Evolutionary conservation across 2,329 filamentous ascomycete genomes (phyloP), one percentile per base, ranked within the genome.

Genomic region (Aspergillus sclerotialis): DNA sequence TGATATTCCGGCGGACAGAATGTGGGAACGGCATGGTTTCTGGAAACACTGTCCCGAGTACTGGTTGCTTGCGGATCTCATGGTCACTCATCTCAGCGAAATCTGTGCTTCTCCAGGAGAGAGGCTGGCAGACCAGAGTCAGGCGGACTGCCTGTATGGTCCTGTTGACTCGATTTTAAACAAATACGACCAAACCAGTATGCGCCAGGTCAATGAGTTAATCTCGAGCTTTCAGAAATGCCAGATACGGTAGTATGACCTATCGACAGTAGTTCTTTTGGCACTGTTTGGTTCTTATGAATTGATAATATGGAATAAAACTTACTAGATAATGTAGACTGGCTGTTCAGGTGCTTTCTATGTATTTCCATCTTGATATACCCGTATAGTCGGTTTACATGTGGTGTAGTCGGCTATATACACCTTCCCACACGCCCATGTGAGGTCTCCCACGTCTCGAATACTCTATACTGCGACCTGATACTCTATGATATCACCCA

Each of bases 151-250:
- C 18, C 36, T 36, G 6, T 33, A 45, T 21, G 37, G 44, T 2
- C 36, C 40, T 0, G 14, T 43, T 15, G 52, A 58, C 31, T 52
- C 55, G 6, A 56, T 62, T 12, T 37, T 61, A 18, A 45, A 50
- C 23, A 48, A 59, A 38, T 63, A 61, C 39, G 60, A 63, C 36
- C 57, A 64, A 35, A 63, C 60, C 1, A 63, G 60, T 36, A 62
- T 63, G 60, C 50, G 53, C 5, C 60, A 64, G 35, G 52, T 63
- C 8, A 63, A 63, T 34, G 53, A 60, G 26, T 39, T 63, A n/a
- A 63, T 63, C 14, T 49, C 49, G 27, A 52, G 50, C 2, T 61
- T 63, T 33, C 50, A 57, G 29, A 53, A 48, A 7, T 49, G 60
- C 37, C 52, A 55, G 27, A 41, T 60, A 10, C 28, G 19, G 19